These are phyloP conservation scores for Oryza meridionalis DNA, from an alignment of 176 grass and related monocot species.

Conservation along the genomic window DNA sequence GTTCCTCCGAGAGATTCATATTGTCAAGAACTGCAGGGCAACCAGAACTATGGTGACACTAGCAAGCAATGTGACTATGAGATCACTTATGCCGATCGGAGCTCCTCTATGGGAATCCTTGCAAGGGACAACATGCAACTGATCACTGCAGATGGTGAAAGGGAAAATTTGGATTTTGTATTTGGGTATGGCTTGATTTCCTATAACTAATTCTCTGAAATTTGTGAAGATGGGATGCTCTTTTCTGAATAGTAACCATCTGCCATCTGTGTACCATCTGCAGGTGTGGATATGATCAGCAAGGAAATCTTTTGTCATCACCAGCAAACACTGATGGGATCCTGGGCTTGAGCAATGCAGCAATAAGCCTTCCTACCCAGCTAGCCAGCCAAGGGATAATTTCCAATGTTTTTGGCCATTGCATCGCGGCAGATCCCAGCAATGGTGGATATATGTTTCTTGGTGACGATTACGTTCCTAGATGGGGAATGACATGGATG, in stretches of 20 bases:
- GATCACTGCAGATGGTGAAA: constrained; percentile 47
- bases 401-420: constrained; percentile 78
- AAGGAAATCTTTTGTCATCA: constrained; percentile 62
- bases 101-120: constrained; percentile 72
- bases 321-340: constrained; percentile 73
- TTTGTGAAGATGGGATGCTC: constrained; percentile 8
- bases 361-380: constrained; percentile 76
- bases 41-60: constrained; percentile 61
- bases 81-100: constrained; percentile 67
- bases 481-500: constrained; percentile 86
- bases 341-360: constrained; percentile 68
- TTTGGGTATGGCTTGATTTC: constrained; percentile 67
- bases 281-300: constrained; percentile 93
- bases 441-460: constrained; percentile 85
- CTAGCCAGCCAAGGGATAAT: constrained; percentile 67
- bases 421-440: constrained; percentile 59
- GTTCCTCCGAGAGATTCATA: constrained; percentile 51
- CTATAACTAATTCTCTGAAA: not conserved
- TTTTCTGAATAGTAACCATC: not conserved
- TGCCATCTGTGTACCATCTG: constrained; percentile 20
- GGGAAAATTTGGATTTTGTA: constrained; percentile 56
- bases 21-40: constrained; percentile 62
- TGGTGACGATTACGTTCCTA: constrained; percentile 75
- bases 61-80: constrained; percentile 79
- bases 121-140: constrained; percentile 74